Base-by-base conservation (phyloP, 2,329 filamentous ascomycete species). In the Ceratocystis cubensis region DNA sequence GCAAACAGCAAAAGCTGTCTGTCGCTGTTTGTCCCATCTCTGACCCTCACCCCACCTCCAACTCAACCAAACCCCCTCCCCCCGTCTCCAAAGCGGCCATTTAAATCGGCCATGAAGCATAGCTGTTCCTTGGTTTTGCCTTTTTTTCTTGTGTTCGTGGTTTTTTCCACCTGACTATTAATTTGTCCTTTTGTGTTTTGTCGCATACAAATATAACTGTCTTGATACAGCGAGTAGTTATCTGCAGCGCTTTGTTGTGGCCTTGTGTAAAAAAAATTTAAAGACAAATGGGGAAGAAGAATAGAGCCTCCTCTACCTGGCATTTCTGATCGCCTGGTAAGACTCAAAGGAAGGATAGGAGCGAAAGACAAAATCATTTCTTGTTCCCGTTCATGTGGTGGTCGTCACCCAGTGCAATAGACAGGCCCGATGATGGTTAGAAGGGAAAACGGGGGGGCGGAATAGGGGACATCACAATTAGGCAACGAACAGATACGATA, bases 351-450 rank as follows among this genome's bases (percentile, higher is more conserved):
- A 37, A 61, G 25, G 37, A n/a, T 17, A 37, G 28, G 25, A 37
- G 25, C n/a, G 20, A 61, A 61, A 20, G 15, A 37, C 50, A 25
- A 15, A 28, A 25, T 22, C 53, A 30, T 33, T 17, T 28, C 28
- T 57, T 25, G 28, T 33, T 25, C 30, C 22, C 8, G 22, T 57
- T 57, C 37, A 28, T 15, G 53, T 57, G 8, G 22, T 20, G 13
- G 13, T 30, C 30, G 28, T 10, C 30, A 30, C 30, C 53, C 37
- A 4, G 37, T 41, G 37, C 37, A 41, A 57, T 57, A 30, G 25
- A 57, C 48, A 57, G 22, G 22, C 28, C 53, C 22, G 7, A n/a
- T 50, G n/a, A n/a, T 50, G n/a, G 61, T 63, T 50, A 63, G 61
- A 50, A 30, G 41, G 44, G 30, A 44, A 44, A 45, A 10, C 28